Evolutionary conservation across 768 basidiomycete genomes (phyloP), one percentile per base, ranked within the genome.

Genomic region (Serendipita sp.): DNA sequence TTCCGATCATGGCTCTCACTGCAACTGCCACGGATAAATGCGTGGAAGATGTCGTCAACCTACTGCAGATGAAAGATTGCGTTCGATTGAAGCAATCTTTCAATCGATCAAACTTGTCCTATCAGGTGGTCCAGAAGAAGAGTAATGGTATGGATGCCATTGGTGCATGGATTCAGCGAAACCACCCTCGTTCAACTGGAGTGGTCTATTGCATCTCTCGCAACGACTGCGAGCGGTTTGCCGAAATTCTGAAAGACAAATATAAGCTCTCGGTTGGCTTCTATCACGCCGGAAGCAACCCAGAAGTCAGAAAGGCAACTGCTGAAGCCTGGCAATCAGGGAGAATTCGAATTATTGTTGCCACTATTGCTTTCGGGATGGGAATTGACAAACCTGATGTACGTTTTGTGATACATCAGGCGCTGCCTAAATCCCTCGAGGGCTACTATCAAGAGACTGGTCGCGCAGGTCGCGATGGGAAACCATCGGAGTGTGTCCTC

Each of bases 371-470:
- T 0, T 98, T 98, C 71, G 95, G 95, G 11, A 98, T 98, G 93
- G 94, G 95, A 38, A 38, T 38, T 7, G 38, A 38, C 38, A 38
- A 94, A 62, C 48, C 72, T 42, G 73, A 74, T 60, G 92, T 95
- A 4, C 87, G 92, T 65, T 95, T 84, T 68, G 95, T 99, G 34
- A 88, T 98, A 61, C 95, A 98, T 69, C 79, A 86, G 64, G 81
- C 83, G 61, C 70, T 96, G 67, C 90, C 95, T 1, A 84, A 83
- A 66, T 84, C 85, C 20, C 72, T 99, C 69, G 90, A 93, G 64
- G 89, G 87, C 81, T 89, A 89, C 69, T 93, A 92, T 68, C 92
- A 98, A 75, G 96, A 99, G 74, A 98, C 95, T 0, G 96, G 96
- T 3, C 83, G 96, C 63, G 96, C 94, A 17, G 96, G 96, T 3